These are phyloP conservation scores for Solanum corneliomulleri DNA, from an alignment of 257 asterid genomes.

Conservation along the genomic window DNA sequence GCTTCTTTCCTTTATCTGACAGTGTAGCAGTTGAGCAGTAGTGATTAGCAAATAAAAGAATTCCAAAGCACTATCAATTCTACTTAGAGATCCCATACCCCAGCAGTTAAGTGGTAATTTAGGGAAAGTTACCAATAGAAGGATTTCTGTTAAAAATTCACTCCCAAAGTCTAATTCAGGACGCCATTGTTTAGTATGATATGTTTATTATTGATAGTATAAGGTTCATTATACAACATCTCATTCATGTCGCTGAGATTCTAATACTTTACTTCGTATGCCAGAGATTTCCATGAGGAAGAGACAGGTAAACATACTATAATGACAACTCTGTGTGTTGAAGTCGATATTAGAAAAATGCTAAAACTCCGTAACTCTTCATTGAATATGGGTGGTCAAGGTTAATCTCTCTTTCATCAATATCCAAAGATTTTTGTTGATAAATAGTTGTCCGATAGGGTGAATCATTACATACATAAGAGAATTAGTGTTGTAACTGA, in stretches of 20 bases:
- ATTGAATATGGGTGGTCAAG: constrained; percentile 44
- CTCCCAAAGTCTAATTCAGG: no score
- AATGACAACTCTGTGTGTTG: constrained; percentile 95
- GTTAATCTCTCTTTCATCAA: constrained; percentile 66
- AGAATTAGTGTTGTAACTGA: neutral
- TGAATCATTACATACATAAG: neutral
- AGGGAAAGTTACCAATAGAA: neutral
- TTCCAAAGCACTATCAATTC: no score
- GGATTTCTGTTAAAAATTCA: no score
- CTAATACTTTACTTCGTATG: no score
- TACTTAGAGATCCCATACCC: neutral
- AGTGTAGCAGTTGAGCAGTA: no score
- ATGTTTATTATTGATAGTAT: no score
- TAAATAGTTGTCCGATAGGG: constrained; percentile 67
- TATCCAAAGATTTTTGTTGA: constrained; percentile 95
- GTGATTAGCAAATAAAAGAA: no score
- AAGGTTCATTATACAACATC: no score
- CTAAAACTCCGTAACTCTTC: constrained; percentile 49
- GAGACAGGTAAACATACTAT: constrained; percentile 42
- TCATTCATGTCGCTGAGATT: no score
- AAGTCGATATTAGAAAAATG: constrained; percentile 95
- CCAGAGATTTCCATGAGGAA: neutral
- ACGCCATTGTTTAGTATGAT: no score
- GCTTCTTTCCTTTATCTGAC: no score
- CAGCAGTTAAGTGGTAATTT: neutral